Percentiles rank a stretch among this genome's conserved stretches.
These are phyloP conservation scores for Rhizoclosmatium globosum DNA, from an alignment of 192 early-diverging fungal species.

Conservation along the genomic window DNA sequence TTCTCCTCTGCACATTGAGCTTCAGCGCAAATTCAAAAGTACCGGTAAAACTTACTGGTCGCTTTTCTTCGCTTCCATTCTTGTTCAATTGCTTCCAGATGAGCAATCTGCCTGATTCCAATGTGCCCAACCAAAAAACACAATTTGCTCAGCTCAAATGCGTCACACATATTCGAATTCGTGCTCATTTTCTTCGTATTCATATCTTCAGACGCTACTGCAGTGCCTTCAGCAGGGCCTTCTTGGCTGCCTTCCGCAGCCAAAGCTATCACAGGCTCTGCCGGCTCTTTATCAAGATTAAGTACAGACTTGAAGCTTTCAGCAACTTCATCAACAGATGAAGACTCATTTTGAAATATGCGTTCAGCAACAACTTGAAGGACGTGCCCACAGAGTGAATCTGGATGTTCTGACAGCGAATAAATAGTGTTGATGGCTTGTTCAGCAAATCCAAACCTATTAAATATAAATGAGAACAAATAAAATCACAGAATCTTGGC, in stretches of 20 bases:
- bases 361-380: slow-evolving; percentile 71
- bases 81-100: slow-evolving; percentile 92
- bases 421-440: slow-evolving; percentile 96
- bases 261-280: slow-evolving; percentile 4
- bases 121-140: slow-evolving; percentile 95
- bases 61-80: slow-evolving; percentile 89
- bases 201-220: background rate
- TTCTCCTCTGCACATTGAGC: background rate
- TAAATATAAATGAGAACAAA: slow-evolving; percentile 5
- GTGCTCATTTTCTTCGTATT: background rate
- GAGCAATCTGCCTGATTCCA: slow-evolving; percentile 95
- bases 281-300: slow-evolving; percentile 34
- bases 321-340: slow-evolving; percentile 34
- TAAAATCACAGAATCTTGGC: background rate
- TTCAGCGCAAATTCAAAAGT: too few species aligned
- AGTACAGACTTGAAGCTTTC: slow-evolving; percentile 17
- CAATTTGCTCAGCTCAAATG: slow-evolving; percentile 85
- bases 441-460: slow-evolving; percentile 91
- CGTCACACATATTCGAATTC: slow-evolving; percentile 35
- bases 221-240: slow-evolving; percentile 39
- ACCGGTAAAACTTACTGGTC: slow-evolving; percentile 23
- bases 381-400: slow-evolving; percentile 78
- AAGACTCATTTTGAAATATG: slow-evolving; percentile 61
- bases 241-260: slow-evolving; percentile 14
- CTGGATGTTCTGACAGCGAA: slow-evolving; percentile 89